phyloP scores from a whole-genome alignment of 202 grass and related monocot species.

The Brachypodium distachyon region DNA sequence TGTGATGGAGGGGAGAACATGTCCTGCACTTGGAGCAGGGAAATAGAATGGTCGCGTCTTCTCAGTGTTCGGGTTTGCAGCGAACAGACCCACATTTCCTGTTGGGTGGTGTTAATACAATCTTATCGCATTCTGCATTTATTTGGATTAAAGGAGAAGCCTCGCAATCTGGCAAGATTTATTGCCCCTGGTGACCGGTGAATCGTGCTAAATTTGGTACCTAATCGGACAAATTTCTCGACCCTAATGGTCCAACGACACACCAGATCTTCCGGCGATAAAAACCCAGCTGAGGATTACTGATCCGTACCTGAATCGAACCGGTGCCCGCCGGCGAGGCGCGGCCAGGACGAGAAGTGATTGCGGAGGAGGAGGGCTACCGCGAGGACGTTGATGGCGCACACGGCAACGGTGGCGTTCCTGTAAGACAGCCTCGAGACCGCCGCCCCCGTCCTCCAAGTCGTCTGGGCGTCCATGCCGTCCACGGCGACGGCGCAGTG shows the following conservation, averaged over 20 bases:
- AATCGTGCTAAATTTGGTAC: not conserved
- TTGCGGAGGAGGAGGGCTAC: constrained; percentile 48
- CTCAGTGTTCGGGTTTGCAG: not conserved
- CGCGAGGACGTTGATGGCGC: constrained; percentile 76
- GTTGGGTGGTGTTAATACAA: not conserved
- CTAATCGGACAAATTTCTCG: not conserved
- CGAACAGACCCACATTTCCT: not conserved
- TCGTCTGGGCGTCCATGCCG: constrained; percentile 26
- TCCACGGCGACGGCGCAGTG: not conserved
- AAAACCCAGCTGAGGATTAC: too few relatives aligned
- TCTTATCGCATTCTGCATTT: not conserved
- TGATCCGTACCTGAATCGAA: constrained; percentile 43
- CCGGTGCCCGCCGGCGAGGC: constrained; percentile 23
- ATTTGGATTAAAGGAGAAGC: not conserved
- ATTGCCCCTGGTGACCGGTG: not conserved
- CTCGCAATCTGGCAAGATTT: not conserved
- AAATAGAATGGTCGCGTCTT: too few relatives aligned
- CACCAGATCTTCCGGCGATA: not conserved
- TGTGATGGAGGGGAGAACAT: not conserved
- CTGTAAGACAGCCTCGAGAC: constrained; percentile 56
- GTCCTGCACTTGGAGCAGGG: not conserved
- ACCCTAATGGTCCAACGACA: not conserved
- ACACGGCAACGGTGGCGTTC: constrained; percentile 63
- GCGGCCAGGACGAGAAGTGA: constrained; percentile 39
- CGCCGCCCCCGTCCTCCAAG: constrained; percentile 27